Base-by-base conservation (phyloP, 2,329 filamentous ascomycete species). In the Colletotrichum musae region DNA sequence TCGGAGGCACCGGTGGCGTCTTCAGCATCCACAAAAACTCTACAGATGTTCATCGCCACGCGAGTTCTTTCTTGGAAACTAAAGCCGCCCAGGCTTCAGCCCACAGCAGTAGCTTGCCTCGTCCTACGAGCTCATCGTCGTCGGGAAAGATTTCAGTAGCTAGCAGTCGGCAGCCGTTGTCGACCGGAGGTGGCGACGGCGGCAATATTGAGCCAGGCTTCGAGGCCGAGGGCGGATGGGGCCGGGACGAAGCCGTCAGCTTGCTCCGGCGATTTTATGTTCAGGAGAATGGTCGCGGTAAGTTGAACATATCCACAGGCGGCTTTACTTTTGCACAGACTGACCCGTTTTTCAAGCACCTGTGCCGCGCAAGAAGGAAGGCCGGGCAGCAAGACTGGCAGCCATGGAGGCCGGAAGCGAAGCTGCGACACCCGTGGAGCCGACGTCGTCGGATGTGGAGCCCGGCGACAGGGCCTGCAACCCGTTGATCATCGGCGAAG, bases 1-100 rank as follows among this genome's bases (percentile, higher is more conserved):
- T 99, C 82, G 96, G 96, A 7, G 96, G 97, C 39, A 97, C 94
- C 16, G 96, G 96, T 2, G 95, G 97, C 62, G 96, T 99, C 15
- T 90, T 99, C 78, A 92, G 91, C 73, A 90, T 98, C 62, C 94
- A 98, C 79, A 83, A 85, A 77, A 89, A 89, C 75, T 88, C 87
- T 24, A 61, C 68, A 16, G 54, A 58, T 32, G 47, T 41, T 21
- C 58, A 32, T 24, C 41, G 41, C 15, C 50, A 68, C 24, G 39
- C 24, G 15, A 56, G 47, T 10, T 26, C 41, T n/a, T 39, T 45
- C 56, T 24, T 43, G 48, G 56, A 39, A 48, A 24, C 58, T 16
- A 56, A 58, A 21, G 45, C 58, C 18, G 58, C 63, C 16, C 58
- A 70, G 47, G 26, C 28, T 5, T 66, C 50, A 13, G 54, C 39